phyloP scores from a whole-genome alignment of 768 basidiomycete genomes.

The Tremella fuciformis region DNA sequence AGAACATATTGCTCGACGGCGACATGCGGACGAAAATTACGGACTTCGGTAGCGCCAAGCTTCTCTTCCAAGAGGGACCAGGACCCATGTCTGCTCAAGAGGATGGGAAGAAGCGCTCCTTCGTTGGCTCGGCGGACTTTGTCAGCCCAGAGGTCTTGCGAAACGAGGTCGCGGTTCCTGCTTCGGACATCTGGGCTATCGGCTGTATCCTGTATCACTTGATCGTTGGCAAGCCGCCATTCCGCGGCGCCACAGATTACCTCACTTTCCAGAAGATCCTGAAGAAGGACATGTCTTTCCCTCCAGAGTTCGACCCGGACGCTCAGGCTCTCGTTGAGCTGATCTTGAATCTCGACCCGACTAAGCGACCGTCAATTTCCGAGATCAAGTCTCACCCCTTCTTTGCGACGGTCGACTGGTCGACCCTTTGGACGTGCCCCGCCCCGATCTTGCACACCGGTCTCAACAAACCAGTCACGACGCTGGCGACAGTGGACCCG shows the following conservation, averaged over 20 bases:
- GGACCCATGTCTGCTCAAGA: constrained; percentile 5
- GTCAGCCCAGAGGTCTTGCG: constrained; percentile 82
- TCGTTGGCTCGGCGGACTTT: constrained; percentile 88
- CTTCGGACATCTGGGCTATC: constrained; percentile 94
- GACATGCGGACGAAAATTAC: constrained; percentile 87
- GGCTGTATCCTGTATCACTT: constrained; percentile 94
- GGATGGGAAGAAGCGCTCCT: constrained; percentile 60
- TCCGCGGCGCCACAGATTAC: constrained; percentile 83
- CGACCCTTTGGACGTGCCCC: constrained; percentile 40
- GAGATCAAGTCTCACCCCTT: constrained; percentile 48
- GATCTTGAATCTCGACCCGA: constrained; percentile 58
- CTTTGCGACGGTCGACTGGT: constrained; percentile 42
- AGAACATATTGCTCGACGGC: constrained; percentile 74
- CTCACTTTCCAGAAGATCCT: constrained; percentile 94
- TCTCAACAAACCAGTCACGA: constrained; percentile 28
- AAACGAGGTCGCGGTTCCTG: constrained; percentile 65
- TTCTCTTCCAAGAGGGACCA: constrained; percentile 40
- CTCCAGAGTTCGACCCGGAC: constrained; percentile 75
- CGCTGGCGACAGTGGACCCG: constrained; percentile 20
- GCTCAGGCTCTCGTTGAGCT: constrained; percentile 75
- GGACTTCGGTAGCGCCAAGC: constrained; percentile 85
- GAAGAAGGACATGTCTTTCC: constrained; percentile 78
- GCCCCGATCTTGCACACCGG: constrained; percentile 41
- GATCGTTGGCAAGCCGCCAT: constrained; percentile 85
- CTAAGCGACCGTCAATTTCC: constrained; percentile 32